Evolutionary conservation across 2,329 filamentous ascomycete genomes (phyloP).

Genomic region (Knufia petricola): DNA sequence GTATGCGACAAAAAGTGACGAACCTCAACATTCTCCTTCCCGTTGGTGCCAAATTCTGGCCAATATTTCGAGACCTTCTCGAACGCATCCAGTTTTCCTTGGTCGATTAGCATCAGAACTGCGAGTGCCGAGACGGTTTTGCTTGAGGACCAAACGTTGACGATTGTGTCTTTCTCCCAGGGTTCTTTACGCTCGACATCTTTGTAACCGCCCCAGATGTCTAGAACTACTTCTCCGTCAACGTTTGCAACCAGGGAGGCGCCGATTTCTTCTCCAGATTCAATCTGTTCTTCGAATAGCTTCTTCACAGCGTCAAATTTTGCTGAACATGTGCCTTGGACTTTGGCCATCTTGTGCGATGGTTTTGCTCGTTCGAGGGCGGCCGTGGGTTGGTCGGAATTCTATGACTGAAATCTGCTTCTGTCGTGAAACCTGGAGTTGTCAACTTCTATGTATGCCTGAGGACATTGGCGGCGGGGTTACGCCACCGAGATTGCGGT

Average conservation of each 20-base stretch:
- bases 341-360: too few relatives aligned
- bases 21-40: constrained; percentile 33
- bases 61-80: constrained; percentile 36
- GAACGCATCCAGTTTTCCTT: constrained; percentile 30
- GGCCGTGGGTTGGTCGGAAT: too few relatives aligned
- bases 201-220: constrained; percentile 9
- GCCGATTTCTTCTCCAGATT: constrained; percentile 15
- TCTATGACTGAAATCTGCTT: too few relatives aligned
- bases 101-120: constrained; percentile 32
- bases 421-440: too few relatives aligned
- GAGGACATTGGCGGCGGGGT: too few relatives aligned
- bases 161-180: constrained; percentile 29
- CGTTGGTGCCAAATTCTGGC: constrained; percentile 38
- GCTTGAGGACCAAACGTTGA: constrained; percentile 33
- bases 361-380: too few relatives aligned
- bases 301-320: constrained; percentile 25
- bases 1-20: constrained; percentile 36
- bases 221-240: constrained; percentile 7
- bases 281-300: constrained; percentile 25
- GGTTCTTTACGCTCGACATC: background rate
- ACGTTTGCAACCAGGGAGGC: constrained; percentile 6
- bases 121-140: constrained; percentile 34
- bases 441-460: too few relatives aligned
- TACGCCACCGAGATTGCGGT: too few relatives aligned
- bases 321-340: constrained; percentile 31